Percentiles rank a stretch among this genome's conserved stretches.
These are phyloP conservation scores for Pyrenula massariospora DNA, from an alignment of 495 filamentous ascomycete species.

Conservation along the genomic window DNA sequence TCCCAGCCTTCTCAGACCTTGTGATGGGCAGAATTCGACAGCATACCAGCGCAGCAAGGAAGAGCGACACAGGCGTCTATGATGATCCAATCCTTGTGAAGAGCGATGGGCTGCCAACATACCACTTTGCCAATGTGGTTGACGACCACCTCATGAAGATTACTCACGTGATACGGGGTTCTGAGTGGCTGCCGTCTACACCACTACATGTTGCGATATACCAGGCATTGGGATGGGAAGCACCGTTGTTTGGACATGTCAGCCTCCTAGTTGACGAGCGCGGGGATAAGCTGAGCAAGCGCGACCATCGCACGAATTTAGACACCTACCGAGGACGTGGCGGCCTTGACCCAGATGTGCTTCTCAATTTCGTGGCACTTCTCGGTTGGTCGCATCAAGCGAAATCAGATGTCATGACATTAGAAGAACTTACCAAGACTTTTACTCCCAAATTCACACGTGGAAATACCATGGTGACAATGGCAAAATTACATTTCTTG, in stretches of 20 bases:
- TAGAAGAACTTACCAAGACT: constrained; percentile 57
- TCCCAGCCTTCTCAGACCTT: background rate
- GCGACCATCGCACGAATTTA: constrained; percentile 61
- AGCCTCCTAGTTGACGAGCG: constrained; percentile 67
- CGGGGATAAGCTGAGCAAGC: constrained; percentile 82
- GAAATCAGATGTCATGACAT: constrained; percentile 53
- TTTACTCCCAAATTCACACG: constrained; percentile 78
- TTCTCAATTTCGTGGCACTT: constrained; percentile 76
- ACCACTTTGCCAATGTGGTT: constrained; percentile 93
- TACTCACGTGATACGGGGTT: constrained; percentile 85
- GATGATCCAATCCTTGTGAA: constrained; percentile 83
- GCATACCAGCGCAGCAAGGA: background rate
- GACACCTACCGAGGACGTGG: constrained; percentile 49
- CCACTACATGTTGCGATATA: constrained; percentile 83
- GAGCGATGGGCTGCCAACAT: constrained; percentile 82
- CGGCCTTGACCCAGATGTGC: constrained; percentile 58
- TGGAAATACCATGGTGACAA: constrained; percentile 77
- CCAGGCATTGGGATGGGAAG: constrained; percentile 77
- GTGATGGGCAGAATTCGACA: constrained; percentile 22
- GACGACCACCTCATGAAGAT: constrained; percentile 93
- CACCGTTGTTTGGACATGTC: constrained; percentile 77
- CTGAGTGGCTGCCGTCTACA: constrained; percentile 90
- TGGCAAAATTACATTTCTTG: constrained; percentile 68
- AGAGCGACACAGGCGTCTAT: constrained; percentile 32
- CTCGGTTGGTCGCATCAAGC: constrained; percentile 73